Evolutionary conservation across 2,329 filamentous ascomycete genomes (phyloP).

Genomic region (Fusarium torulosum): DNA sequence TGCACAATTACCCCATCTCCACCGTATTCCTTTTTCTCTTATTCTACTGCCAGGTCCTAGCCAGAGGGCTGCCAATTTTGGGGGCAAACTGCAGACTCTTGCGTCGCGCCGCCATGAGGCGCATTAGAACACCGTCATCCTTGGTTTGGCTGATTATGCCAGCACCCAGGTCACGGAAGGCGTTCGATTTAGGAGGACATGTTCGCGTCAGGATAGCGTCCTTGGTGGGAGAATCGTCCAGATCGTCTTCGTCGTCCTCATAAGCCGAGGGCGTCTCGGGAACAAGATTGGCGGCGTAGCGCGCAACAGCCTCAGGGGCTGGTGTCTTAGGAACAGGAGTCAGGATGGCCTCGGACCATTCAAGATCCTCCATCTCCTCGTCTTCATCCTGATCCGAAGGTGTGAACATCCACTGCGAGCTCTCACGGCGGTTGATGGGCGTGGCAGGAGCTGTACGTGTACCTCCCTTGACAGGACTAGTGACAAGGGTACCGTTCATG

Average conservation of each 20-base stretch:
- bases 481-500: conserved; percentile 73
- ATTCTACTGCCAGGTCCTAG: conserved; percentile 63
- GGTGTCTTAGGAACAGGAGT: conserved; percentile 71
- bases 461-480: conserved; percentile 52
- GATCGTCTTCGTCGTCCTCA: conserved; percentile 46
- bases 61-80: conserved; percentile 78
- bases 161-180: conserved; percentile 56
- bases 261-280: conserved; percentile 60
- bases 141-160: conserved; percentile 63
- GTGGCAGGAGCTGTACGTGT: conserved; percentile 59
- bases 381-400: conserved; percentile 61
- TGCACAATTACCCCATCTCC: conserved; percentile 29
- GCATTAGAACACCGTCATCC: conserved; percentile 69
- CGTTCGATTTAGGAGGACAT: conserved; percentile 65
- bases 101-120: conserved; percentile 77
- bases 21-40: not conserved
- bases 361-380: conserved; percentile 56
- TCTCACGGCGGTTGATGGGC: conserved; percentile 66
- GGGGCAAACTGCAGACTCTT: conserved; percentile 85
- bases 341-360: conserved; percentile 60
- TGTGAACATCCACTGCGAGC: conserved; percentile 67
- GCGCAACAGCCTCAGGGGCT: conserved; percentile 65
- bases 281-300: conserved; percentile 63
- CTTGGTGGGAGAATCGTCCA: conserved; percentile 50
- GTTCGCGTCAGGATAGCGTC: conserved; percentile 63